Evolutionary conservation across 257 asterid species (phyloP), one percentile per base, ranked within the genome.

Genomic region (Solanum paucissectum): DNA sequence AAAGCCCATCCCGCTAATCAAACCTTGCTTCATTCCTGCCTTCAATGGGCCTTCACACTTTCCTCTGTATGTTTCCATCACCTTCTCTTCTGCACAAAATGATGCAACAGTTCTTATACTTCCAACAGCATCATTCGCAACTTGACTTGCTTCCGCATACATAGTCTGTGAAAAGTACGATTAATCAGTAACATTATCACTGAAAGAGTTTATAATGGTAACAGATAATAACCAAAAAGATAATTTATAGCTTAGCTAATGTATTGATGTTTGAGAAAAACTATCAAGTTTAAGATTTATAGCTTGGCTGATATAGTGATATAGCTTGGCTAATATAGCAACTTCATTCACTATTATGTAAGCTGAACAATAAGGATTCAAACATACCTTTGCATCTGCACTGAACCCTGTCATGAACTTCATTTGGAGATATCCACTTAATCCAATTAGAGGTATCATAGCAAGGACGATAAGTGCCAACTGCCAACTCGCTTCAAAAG

Each of bases 391-490:
- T 64, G 98, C 98, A 89, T 95, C 97, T 38, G 93, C 91, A 37
- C 98, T 95, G 92, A 95, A 95, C 38, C 98, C 98, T 66, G 89
- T 94, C 96, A 94, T 92, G 92, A 92, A 94, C 84, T 92, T 92
- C 55, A 94, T 83, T 83, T 94, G 97, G 82, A 93, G 90, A 49
- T 71, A 94, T 52, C 98, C 98, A 62, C 92, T 94, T 29, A 94
- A 92, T 32, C 90, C 98, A 55, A 95, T 91, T 58, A 94, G 75
- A 52, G 98, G 98, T 46, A 94, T 89, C 92, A 95, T 87, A 8
- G 84, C 94, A 33, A 95, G 93, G 52, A 95, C 92, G 20, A 95
- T 93, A 82, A 95, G 93, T 2, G 98, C 92, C 94, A 94, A 34
- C 89, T 94, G 93, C 97, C 98, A 95, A 89, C 94, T 88, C 33